These are phyloP conservation scores for Speleostelium caveatum DNA, from an alignment of 78 protist species.

Conservation along the genomic window DNA sequence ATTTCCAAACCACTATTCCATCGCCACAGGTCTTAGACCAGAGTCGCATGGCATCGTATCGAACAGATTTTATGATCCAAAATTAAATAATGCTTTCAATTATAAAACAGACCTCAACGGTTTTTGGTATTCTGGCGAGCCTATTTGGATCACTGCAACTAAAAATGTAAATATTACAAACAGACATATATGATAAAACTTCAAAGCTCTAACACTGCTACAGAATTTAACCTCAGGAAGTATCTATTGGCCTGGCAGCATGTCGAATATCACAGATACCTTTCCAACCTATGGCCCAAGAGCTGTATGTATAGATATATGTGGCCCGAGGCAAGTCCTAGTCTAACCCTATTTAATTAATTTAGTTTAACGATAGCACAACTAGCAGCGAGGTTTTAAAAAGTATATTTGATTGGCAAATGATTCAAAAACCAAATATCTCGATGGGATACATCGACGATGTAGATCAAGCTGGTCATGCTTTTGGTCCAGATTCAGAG, in stretches of 20 bases:
- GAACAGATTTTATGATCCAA: constrained; percentile 30
- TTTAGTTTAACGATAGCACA: too few species aligned
- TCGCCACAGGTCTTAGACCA: constrained; percentile 64
- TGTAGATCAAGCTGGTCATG: constrained; percentile 31
- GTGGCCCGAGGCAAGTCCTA: too few species aligned
- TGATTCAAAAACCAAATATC: neutral
- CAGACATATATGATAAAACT: neutral
- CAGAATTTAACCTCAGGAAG: constrained; percentile 32
- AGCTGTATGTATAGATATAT: too few species aligned
- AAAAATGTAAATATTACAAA: neutral
- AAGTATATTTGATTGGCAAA: neutral
- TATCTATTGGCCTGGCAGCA: constrained; percentile 47
- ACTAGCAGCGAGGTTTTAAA: neutral
- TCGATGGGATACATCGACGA: constrained; percentile 49
- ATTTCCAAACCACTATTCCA: constrained; percentile 67
- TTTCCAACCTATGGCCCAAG: neutral
- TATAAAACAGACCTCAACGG: neutral
- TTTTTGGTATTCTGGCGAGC: constrained; percentile 50
- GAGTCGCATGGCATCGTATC: constrained; percentile 62
- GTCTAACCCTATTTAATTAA: too few species aligned
- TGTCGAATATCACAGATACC: neutral
- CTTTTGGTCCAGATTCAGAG: constrained; percentile 2
- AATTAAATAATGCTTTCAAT: neutral
- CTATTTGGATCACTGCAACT: constrained; percentile 48
- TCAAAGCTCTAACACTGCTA: too few species aligned